These are phyloP conservation scores for Vitis hybrid DNA, from an alignment of 177 flowering plant genomes.

Conservation along the genomic window DNA sequence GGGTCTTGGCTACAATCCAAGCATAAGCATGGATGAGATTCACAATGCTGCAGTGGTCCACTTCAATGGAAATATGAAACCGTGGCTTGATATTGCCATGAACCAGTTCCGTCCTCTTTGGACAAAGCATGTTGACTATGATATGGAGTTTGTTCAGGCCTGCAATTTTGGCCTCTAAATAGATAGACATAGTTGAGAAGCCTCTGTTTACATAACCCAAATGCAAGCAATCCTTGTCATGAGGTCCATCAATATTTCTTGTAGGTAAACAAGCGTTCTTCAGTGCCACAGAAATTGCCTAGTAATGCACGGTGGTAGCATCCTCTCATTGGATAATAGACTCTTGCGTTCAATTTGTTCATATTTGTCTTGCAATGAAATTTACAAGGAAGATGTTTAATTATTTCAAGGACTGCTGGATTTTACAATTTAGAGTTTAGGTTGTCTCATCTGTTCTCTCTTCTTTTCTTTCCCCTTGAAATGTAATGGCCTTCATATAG, in stretches of 20 bases:
- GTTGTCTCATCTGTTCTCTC: no score
- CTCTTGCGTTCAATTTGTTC: conserved; percentile 10
- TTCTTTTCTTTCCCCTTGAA: no score
- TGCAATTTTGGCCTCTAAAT: conserved; percentile 40
- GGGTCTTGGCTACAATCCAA: conserved; percentile 49
- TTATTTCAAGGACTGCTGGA: not conserved
- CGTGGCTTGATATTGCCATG: conserved; percentile 51
- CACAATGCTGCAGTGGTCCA: conserved; percentile 40
- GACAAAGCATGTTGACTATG: conserved; percentile 47
- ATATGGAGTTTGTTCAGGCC: conserved; percentile 43
- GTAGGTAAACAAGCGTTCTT: conserved; percentile 9
- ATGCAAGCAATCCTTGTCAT: not conserved
- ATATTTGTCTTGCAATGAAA: conserved; percentile 7
- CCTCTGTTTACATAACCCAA: not conserved
- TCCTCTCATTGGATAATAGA: no score
- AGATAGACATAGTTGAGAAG: not conserved
- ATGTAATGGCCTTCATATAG: no score
- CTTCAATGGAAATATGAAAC: conserved; percentile 48
- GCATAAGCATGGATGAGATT: conserved; percentile 51
- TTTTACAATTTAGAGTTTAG: not conserved
- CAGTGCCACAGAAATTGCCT: no score
- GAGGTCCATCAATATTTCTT: conserved; percentile 1
- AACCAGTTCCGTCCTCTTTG: conserved; percentile 37
- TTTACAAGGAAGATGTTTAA: conserved; percentile 1
- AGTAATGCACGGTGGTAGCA: no score